Evolutionary conservation across 805 yeast genomes (phyloP).

Genomic region (Monosporozyma servazzii): DNA sequence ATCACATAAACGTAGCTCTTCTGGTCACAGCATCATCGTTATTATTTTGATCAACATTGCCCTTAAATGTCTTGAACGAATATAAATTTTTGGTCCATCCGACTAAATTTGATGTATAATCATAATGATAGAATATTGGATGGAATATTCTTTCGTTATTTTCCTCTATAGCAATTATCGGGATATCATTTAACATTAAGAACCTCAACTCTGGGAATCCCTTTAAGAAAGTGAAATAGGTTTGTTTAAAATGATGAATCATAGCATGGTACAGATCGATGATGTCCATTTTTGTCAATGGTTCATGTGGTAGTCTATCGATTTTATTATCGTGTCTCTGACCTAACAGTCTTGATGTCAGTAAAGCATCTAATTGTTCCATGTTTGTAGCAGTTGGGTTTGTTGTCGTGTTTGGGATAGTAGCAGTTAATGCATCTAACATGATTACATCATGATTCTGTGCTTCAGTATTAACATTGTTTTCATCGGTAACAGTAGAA

Average conservation of each 20-base stretch:
- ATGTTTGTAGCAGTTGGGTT: background rate
- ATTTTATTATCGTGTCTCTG: conserved; percentile 9
- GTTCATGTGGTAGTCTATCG: conserved; percentile 22
- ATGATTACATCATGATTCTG: background rate
- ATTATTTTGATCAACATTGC: conserved; percentile 4
- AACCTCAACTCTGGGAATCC: conserved; percentile 30
- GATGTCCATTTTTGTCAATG: conserved; percentile 28
- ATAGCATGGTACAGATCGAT: conserved; percentile 30
- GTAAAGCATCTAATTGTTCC: conserved; percentile 1
- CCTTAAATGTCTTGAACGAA: conserved; percentile 7
- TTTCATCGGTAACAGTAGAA: conserved; percentile 1
- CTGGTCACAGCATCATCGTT: conserved; percentile 13
- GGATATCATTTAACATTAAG: conserved; percentile 33
- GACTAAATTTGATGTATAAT: conserved; percentile 26
- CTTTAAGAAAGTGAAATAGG: conserved; percentile 29
- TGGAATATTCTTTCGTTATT: conserved; percentile 25
- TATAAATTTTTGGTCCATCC: conserved; percentile 22
- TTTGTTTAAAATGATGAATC: conserved; percentile 31
- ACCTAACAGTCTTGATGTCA: background rate
- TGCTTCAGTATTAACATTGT: conserved; percentile 1
- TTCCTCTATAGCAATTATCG: conserved; percentile 27
- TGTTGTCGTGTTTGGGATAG: background rate
- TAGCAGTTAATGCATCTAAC: background rate
- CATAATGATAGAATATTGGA: conserved; percentile 31
- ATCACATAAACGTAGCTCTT: conserved; percentile 14